These are phyloP conservation scores for Falciphora oryzae DNA, from an alignment of 2,329 filamentous ascomycete genomes.

Conservation along the genomic window DNA sequence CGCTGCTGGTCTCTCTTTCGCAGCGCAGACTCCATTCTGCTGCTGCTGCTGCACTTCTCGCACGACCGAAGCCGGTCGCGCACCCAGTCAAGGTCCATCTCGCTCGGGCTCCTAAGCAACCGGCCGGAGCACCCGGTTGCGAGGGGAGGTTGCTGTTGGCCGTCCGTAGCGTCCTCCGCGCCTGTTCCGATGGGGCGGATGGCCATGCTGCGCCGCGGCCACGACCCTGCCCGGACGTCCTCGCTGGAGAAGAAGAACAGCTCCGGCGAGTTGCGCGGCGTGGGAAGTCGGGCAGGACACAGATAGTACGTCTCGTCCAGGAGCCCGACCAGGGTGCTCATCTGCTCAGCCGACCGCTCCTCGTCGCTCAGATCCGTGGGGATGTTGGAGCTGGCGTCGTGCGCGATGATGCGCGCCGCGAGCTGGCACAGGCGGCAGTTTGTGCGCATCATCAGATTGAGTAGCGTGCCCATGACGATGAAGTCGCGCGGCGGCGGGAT, in stretches of 20 bases:
- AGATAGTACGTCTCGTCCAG: slow-evolving; percentile 8
- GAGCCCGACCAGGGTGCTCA: slow-evolving; percentile 1
- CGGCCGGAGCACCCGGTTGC: neutral
- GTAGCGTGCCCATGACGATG: slow-evolving; percentile 4
- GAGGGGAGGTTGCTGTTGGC: neutral
- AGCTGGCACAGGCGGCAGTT: slow-evolving; percentile 8
- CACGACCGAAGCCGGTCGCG: slow-evolving; percentile 6
- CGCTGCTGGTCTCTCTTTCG: neutral
- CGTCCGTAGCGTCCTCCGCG: neutral
- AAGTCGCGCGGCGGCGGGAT: slow-evolving; percentile 5
- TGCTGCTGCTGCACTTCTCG: slow-evolving; percentile 1
- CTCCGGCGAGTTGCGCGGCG: neutral
- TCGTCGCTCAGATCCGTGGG: neutral
- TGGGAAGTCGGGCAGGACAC: neutral
- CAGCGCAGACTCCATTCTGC: neutral
- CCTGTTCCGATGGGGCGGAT: slow-evolving; percentile 6
- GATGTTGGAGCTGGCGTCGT: slow-evolving; percentile 4
- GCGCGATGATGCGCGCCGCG: slow-evolving; percentile 4
- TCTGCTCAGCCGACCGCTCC: neutral
- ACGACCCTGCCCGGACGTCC: neutral
- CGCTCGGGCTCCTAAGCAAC: slow-evolving; percentile 2
- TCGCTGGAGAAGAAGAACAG: slow-evolving; percentile 7
- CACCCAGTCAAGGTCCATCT: slow-evolving; percentile 10
- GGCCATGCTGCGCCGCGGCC: slow-evolving; percentile 8
- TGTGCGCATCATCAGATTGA: slow-evolving; percentile 6